These are phyloP conservation scores for Evernia prunastri DNA, from an alignment of 495 filamentous ascomycete species.

Conservation along the genomic window DNA sequence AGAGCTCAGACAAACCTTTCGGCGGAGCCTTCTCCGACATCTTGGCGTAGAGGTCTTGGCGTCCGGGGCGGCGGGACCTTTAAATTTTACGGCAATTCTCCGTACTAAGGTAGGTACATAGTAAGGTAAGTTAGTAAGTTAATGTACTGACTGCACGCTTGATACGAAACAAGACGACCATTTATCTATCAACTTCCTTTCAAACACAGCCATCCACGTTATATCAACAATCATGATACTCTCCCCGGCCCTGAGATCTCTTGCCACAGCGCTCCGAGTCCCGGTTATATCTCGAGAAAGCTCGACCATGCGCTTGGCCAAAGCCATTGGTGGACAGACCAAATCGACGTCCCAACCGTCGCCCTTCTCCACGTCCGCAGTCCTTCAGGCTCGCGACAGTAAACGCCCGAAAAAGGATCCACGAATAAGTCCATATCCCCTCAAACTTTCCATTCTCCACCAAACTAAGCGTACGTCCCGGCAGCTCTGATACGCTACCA, in stretches of 20 bases:
- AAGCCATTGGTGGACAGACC: neutral
- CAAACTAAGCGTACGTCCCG: constrained; percentile 4
- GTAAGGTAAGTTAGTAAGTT: too few species aligned
- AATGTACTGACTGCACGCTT: too few species aligned
- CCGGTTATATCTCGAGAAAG: constrained; percentile 15
- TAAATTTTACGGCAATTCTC: too few species aligned
- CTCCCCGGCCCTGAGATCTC: constrained; percentile 40
- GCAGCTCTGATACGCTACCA: constrained; percentile 59
- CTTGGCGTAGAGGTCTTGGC: too few species aligned
- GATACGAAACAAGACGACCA: too few species aligned
- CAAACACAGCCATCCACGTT: neutral
- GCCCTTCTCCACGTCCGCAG: constrained; percentile 39
- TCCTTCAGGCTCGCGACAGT: constrained; percentile 33
- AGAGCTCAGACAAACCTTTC: too few species aligned
- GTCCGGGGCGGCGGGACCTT: too few species aligned
- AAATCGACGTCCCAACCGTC: constrained; percentile 4
- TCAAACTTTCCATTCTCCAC: neutral
- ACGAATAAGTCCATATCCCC: constrained; percentile 45
- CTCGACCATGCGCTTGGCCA: constrained; percentile 5
- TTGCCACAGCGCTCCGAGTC: constrained; percentile 40
- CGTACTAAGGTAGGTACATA: too few species aligned
- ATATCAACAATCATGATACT: constrained; percentile 27
- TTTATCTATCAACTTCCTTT: neutral
- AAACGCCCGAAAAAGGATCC: constrained; percentile 29
- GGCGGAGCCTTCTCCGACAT: too few species aligned